Base-by-base conservation (phyloP, 2,329 filamentous ascomycete species). In the Teratosphaeria viscida region DNA sequence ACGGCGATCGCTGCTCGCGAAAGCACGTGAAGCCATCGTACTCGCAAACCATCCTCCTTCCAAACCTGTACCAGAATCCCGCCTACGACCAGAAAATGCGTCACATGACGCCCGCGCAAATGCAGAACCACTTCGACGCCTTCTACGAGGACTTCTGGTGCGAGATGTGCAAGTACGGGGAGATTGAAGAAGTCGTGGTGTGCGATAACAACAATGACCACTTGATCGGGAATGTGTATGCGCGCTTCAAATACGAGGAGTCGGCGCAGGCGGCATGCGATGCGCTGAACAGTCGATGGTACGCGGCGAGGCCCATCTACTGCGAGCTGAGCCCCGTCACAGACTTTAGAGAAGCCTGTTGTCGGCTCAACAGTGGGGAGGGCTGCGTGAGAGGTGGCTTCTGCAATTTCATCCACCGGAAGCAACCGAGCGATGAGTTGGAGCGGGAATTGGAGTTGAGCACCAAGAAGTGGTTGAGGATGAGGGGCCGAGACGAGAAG, bases 101-200 rank as follows among this genome's bases (percentile, higher is more conserved):
- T 92, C 53, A 53, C 79, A 96, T 99, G 89, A 96, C 95, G 78
- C 80, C 91, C 6, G 87, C 85, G 68, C 94, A 99, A 81, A 87
- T 97, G 74, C 92, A 96, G 78, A 96, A 96, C 80, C 94, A 99
- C 83, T 99, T 99, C 74, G 94, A 99, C 77, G 94, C 94, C 71
- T 99, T 99, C 77, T 99, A 99, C 81, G 94, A 99, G 80, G 94
- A 99, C 75, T 91, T 99, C 67, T 99, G 94, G 92, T 97, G 92
- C 79, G 94, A 99, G 83, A 90, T 99, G 81, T 97, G 94, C 87
- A 91, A 95, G 78, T 99, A 95, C 75, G 94, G 94, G 67, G 90
- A 97, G 78, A 82, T 97, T 39, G 94, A 99, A 78, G 94, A 99
- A 79, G 84, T 99, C 12, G 94, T 99, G 12, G 92, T 99, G 2